Evolutionary conservation across 75 land plant genomes (phyloP).

Genomic region (Larix kaempferi): DNA sequence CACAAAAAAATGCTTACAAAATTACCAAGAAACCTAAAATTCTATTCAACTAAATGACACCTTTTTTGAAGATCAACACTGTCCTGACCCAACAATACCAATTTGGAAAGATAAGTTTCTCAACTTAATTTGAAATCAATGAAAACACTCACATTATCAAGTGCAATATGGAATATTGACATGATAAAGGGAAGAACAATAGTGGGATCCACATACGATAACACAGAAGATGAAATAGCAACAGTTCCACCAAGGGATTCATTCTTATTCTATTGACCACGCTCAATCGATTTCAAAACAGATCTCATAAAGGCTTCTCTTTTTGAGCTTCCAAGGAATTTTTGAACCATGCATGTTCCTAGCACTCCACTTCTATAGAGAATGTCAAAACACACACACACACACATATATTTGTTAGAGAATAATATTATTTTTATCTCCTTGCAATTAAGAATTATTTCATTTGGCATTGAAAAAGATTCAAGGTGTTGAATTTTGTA

Average conservation of each 20-base stretch:
- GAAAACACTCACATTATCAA: conserved; percentile 71
- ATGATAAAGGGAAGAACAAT: conserved; percentile 77
- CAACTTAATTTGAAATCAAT: neutral
- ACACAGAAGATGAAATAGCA: conserved; percentile 68
- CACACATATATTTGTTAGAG: neutral
- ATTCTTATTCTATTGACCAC: conserved; percentile 94
- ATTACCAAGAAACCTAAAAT: conserved; percentile 7
- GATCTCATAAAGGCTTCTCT: conserved; percentile 68
- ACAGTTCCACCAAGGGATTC: conserved; percentile 70
- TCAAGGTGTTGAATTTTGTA: neutral
- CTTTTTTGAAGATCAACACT: neutral
- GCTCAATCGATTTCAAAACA: conserved; percentile 69
- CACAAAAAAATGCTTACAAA: neutral
- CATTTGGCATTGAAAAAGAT: neutral
- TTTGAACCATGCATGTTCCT: neutral
- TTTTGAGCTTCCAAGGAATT: conserved; percentile 46
- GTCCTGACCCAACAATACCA: neutral
- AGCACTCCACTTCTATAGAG: neutral
- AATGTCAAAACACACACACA: neutral
- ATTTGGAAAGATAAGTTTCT: neutral
- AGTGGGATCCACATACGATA: conserved; percentile 86
- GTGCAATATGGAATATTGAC: conserved; percentile 76
- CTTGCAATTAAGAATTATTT: neutral
- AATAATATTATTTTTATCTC: neutral
- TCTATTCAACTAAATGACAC: neutral